These are phyloP conservation scores for Physcomitrium patens DNA, from an alignment of 225 moss, liverwort and hornwort genomes.

Conservation along the genomic window DNA sequence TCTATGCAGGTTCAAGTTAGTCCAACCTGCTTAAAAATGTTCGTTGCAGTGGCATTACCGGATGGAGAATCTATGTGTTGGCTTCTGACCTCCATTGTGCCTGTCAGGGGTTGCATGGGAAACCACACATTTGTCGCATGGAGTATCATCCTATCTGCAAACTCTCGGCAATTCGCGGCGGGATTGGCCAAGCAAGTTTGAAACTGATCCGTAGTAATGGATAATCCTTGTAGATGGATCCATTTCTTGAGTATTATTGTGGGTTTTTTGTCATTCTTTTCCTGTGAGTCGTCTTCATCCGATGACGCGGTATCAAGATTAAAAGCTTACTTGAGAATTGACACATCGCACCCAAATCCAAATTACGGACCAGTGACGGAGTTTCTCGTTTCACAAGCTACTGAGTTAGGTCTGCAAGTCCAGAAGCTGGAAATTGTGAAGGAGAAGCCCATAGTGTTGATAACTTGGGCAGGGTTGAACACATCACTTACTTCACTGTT, in stretches of 20 bases:
- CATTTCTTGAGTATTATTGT: not conserved
- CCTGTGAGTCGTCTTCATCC: not conserved
- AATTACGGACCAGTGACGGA: slow-evolving; percentile 46
- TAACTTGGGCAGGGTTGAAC: slow-evolving; percentile 48
- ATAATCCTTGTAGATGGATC: not conserved
- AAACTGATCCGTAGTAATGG: not conserved
- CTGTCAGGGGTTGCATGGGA: no score
- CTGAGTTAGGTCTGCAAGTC: slow-evolving; percentile 42
- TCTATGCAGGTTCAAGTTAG: no score
- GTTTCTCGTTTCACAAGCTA: slow-evolving; percentile 63
- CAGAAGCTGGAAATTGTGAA: slow-evolving; percentile 39
- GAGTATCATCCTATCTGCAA: not conserved
- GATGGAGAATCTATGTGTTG: no score
- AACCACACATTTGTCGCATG: no score
- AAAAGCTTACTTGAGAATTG: slow-evolving; percentile 57
- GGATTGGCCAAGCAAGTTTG: not conserved
- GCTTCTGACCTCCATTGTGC: no score
- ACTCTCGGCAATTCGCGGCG: not conserved
- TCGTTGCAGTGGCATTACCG: no score
- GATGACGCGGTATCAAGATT: slow-evolving; percentile 49
- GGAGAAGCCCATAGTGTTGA: slow-evolving; percentile 39
- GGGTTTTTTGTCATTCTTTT: not conserved
- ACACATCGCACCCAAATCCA: slow-evolving; percentile 59
- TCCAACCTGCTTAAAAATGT: no score
- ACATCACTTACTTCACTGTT: slow-evolving; percentile 50